These are phyloP conservation scores for Chalciporus sphaerocephalus DNA, from an alignment of 768 basidiomycete species.

Conservation along the genomic window DNA sequence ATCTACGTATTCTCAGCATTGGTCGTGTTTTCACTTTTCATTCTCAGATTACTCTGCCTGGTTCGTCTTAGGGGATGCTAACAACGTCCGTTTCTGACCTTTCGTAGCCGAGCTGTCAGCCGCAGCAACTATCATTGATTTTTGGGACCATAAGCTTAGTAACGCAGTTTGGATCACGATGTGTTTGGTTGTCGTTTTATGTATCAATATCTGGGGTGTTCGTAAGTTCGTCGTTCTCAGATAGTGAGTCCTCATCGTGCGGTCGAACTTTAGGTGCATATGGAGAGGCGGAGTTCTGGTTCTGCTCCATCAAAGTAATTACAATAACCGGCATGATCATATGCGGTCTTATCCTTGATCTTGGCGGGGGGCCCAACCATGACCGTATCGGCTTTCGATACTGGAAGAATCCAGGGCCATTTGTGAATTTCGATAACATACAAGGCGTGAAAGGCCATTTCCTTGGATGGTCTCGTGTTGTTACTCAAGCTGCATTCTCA, in stretches of 20 bases:
- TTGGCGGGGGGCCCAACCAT: conserved; percentile 51
- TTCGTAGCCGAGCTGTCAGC: conserved; percentile 40
- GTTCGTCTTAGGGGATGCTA: background rate
- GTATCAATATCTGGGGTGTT: conserved; percentile 38
- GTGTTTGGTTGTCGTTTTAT: conserved; percentile 43
- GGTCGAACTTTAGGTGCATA: conserved; percentile 26
- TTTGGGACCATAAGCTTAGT: conserved; percentile 36
- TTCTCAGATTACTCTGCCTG: conserved; percentile 14
- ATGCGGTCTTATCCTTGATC: conserved; percentile 40
- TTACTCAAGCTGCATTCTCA: conserved; percentile 54
- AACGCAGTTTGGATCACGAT: conserved; percentile 50
- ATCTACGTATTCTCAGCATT: conserved; percentile 10
- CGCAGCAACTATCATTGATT: conserved; percentile 45
- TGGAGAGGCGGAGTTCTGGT: conserved; percentile 45
- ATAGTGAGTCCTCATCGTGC: background rate
- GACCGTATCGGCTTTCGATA: conserved; percentile 46
- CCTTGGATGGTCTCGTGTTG: conserved; percentile 44
- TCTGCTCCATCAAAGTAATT: conserved; percentile 50
- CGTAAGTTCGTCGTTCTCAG: conserved; percentile 15
- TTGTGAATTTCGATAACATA: conserved; percentile 40
- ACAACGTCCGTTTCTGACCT: background rate
- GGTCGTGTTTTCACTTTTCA: background rate
- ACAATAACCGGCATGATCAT: conserved; percentile 41
- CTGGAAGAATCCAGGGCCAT: conserved; percentile 51
- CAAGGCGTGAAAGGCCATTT: conserved; percentile 45